Evolutionary conservation across 805 yeast species (phyloP).

Genomic region (Teunomyces atbi): DNA sequence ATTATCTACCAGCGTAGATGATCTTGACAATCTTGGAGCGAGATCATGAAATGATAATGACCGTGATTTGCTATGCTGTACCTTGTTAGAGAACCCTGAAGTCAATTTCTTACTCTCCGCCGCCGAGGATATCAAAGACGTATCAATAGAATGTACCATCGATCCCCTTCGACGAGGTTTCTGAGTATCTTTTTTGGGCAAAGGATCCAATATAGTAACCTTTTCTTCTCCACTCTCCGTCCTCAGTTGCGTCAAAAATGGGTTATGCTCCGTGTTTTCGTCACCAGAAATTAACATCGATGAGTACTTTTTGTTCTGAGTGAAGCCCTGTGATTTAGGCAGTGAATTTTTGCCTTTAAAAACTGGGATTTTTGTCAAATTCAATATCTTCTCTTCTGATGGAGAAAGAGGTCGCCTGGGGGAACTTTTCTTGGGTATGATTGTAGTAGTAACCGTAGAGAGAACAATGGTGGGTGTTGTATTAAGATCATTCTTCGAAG

Average conservation of each 20-base stretch:
- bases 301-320: neutral
- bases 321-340: neutral
- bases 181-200: neutral
- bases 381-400: constrained; percentile 23
- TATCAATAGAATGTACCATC: constrained; percentile 9
- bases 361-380: constrained; percentile 24
- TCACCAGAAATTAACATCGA: neutral
- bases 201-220: neutral
- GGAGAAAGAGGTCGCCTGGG: constrained; percentile 20
- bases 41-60: constrained; percentile 22
- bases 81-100: neutral
- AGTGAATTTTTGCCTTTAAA: constrained; percentile 11
- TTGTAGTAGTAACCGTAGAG: neutral
- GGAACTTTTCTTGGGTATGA: constrained; percentile 8
- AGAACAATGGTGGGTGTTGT: neutral
- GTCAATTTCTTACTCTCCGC: neutral
- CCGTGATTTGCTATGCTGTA: constrained; percentile 19
- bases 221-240: neutral
- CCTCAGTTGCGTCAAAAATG: neutral
- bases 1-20: constrained; percentile 5
- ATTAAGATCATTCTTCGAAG: neutral
- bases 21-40: constrained; percentile 15
- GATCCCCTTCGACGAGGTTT: constrained; percentile 6
- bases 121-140: constrained; percentile 5
- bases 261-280: neutral